Conservation (phyloP, 306 rosid genomes). For the Ormosia emarginata region DNA sequence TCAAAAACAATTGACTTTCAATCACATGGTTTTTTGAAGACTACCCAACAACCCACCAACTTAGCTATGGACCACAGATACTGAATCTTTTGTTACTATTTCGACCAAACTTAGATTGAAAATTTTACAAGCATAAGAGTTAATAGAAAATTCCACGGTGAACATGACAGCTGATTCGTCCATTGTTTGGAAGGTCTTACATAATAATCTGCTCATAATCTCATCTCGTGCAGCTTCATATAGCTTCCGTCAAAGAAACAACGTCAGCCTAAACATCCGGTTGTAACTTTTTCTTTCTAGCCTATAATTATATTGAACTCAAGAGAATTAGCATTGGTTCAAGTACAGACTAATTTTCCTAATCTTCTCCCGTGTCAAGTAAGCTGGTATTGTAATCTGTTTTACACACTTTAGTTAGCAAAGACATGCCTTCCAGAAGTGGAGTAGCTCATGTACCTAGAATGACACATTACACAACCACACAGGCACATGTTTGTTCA, state of each 20-base stretch:
- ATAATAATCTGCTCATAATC: slow-evolving; percentile 1
- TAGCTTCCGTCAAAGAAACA: neutral
- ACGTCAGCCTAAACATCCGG: neutral
- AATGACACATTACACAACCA: neutral
- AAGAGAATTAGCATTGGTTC: neutral
- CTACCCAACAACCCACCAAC: slow-evolving; percentile 13
- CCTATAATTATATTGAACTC: slow-evolving; percentile 21
- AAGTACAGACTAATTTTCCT: neutral
- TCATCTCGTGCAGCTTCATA: slow-evolving; percentile 1
- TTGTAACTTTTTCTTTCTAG: neutral
- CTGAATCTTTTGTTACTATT: slow-evolving; percentile 14
- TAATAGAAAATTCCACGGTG: slow-evolving; percentile 16
- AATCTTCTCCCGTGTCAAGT: neutral
- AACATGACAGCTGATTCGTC: slow-evolving; percentile 27
- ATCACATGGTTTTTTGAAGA: too few relatives aligned
- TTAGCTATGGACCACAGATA: slow-evolving; percentile 6
- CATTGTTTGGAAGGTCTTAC: slow-evolving; percentile 7
- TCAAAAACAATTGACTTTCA: too few relatives aligned
- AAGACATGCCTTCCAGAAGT: neutral
- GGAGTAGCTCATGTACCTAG: neutral
- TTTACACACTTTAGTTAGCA: neutral
- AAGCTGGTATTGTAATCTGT: slow-evolving; percentile 11
- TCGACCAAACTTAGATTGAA: neutral
- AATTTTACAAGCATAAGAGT: neutral
- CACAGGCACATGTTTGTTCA: slow-evolving; percentile 18